Evolutionary conservation across 768 basidiomycete genomes (phyloP).

Genomic region (Lepiota venenata): DNA sequence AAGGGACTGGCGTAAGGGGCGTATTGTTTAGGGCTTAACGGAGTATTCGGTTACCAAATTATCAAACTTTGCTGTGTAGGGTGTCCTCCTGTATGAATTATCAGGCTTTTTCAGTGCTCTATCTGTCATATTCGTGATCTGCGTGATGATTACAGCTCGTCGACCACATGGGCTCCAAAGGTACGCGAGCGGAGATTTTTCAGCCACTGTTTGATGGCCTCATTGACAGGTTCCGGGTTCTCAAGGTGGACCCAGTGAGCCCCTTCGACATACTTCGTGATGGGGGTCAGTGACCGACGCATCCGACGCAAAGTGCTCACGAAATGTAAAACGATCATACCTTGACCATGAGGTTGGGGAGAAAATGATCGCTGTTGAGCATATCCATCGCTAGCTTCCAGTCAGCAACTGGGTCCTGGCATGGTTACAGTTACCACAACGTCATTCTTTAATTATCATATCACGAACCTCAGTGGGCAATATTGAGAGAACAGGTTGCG

Average conservation of each 20-base stretch:
- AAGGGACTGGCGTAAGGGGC: slow-evolving; percentile 1
- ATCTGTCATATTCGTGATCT: too few relatives aligned
- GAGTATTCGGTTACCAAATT: too few relatives aligned
- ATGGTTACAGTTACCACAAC: not conserved
- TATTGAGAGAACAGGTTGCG: slow-evolving; percentile 40
- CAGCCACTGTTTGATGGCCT: slow-evolving; percentile 51
- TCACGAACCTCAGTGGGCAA: slow-evolving; percentile 34
- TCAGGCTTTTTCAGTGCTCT: too few relatives aligned
- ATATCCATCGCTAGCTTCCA: slow-evolving; percentile 31
- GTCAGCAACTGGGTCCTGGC: slow-evolving; percentile 47
- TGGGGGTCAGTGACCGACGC: not conserved
- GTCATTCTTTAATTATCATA: not conserved
- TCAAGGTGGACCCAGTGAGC: slow-evolving; percentile 74
- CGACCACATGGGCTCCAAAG: too few relatives aligned
- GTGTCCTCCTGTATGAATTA: too few relatives aligned
- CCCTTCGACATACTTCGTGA: slow-evolving; percentile 20
- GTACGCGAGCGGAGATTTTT: slow-evolving; percentile 1
- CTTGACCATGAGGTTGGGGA: slow-evolving; percentile 36
- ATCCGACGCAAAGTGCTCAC: not conserved
- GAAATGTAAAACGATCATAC: slow-evolving; percentile 18
- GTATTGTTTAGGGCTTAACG: too few relatives aligned
- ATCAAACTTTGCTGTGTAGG: too few relatives aligned
- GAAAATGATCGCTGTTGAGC: slow-evolving; percentile 32
- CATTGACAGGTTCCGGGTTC: slow-evolving; percentile 49
- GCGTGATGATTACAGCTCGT: too few relatives aligned